Evolutionary conservation across 2,329 filamentous ascomycete genomes (phyloP).

Genomic region (Botryotinia narcissicola): DNA sequence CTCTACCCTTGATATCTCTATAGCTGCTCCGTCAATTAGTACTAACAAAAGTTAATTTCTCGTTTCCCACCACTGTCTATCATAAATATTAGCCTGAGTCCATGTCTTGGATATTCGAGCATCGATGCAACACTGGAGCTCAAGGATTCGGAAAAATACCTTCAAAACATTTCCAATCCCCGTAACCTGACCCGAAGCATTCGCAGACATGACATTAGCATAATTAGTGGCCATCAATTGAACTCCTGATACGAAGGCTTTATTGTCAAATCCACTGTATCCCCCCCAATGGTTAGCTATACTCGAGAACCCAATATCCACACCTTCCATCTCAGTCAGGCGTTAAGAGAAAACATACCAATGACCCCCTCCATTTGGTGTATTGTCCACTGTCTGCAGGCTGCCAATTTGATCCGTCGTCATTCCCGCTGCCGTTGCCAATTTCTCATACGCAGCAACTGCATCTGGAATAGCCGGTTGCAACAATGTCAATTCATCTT

Average conservation of each 20-base stretch:
- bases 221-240: constrained; percentile 56
- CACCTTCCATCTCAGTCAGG: too few relatives aligned
- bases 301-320: background rate
- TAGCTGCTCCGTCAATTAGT: background rate
- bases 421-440: constrained; percentile 47
- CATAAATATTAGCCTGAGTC: constrained; percentile 16
- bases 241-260: constrained; percentile 54
- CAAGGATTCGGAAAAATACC: constrained; percentile 23
- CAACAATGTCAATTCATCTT: constrained; percentile 46
- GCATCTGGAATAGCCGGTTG: constrained; percentile 51
- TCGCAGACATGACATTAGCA: constrained; percentile 49
- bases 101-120: background rate
- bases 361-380: constrained; percentile 54
- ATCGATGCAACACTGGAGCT: background rate
- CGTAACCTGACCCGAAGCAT: constrained; percentile 49
- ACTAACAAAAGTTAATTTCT: constrained; percentile 29
- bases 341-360: constrained; percentile 33
- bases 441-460: constrained; percentile 50
- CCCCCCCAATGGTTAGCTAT: background rate
- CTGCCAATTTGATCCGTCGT: constrained; percentile 46
- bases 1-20: too few relatives aligned
- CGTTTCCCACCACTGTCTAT: constrained; percentile 33
- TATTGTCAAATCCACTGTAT: constrained; percentile 51
- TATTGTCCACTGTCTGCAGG: constrained; percentile 57
- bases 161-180: constrained; percentile 51